phyloP scores from a whole-genome alignment of 164 flowering plant genomes.

The Taxillus chinensis region DNA sequence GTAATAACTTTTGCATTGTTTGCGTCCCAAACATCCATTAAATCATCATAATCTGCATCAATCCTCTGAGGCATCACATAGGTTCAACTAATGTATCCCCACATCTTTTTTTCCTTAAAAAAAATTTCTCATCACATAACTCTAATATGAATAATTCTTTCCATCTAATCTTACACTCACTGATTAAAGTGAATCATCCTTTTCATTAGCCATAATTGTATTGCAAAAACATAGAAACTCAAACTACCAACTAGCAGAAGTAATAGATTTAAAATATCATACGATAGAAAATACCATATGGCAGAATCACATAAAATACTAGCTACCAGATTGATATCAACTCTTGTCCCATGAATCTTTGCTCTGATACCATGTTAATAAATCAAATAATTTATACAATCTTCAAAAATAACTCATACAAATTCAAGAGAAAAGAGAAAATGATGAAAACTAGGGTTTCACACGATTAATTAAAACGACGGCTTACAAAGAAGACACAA shows the following conservation, averaged over 20 bases:
- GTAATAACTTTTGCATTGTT: not conserved
- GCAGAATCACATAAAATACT: not conserved
- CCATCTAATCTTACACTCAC: not conserved
- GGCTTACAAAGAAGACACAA: too few species aligned
- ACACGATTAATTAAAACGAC: not conserved
- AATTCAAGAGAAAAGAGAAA: not conserved
- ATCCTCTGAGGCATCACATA: not conserved
- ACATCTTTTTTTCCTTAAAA: not conserved
- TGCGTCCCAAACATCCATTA: not conserved
- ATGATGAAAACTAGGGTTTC: not conserved
- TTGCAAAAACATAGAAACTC: too few species aligned
- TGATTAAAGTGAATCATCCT: not conserved
- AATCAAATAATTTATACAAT: too few species aligned
- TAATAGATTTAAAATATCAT: not conserved
- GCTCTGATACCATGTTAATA: too few species aligned
- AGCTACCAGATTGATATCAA: not conserved
- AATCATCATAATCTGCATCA: not conserved
- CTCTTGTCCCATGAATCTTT: not conserved
- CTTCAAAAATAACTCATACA: not conserved
- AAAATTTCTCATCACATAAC: conserved; percentile 1
- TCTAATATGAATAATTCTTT: conserved; percentile 2
- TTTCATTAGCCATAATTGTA: not conserved
- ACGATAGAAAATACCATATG: not conserved
- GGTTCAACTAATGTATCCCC: not conserved
- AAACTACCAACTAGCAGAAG: not conserved